phyloP scores from a whole-genome alignment of 768 basidiomycete genomes.

The Lyophyllum atratum region DNA sequence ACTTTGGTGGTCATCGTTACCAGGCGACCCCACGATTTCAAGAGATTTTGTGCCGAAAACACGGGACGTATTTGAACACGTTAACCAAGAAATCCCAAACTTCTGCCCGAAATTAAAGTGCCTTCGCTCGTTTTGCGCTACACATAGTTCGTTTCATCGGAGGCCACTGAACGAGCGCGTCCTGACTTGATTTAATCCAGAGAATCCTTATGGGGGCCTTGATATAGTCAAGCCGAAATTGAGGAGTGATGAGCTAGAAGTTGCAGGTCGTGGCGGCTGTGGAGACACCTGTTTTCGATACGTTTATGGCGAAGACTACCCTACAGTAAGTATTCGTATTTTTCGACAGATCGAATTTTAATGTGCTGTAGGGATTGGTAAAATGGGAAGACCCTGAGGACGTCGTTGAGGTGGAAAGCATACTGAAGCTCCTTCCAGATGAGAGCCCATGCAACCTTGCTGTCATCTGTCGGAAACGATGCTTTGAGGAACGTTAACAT shows the following conservation, averaged over 20 bases:
- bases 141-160: conserved; percentile 30
- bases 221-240: conserved; percentile 10
- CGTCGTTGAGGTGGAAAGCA: conserved; percentile 27
- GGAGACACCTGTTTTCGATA: conserved; percentile 23
- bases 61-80: conserved; percentile 29
- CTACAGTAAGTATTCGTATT: not conserved
- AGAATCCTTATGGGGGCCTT: conserved; percentile 1
- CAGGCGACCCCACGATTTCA: conserved; percentile 8
- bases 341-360: not conserved
- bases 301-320: conserved; percentile 6
- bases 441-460: conserved; percentile 52
- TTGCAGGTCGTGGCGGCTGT: conserved; percentile 10
- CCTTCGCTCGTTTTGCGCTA: conserved; percentile 36
- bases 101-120: conserved; percentile 54
- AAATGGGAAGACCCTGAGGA: conserved; percentile 29
- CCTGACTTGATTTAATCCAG: not conserved
- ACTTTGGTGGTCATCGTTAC: conserved; percentile 37
- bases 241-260: conserved; percentile 12
- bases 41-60: conserved; percentile 17
- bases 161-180: no score
- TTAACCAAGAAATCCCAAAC: conserved; percentile 29
- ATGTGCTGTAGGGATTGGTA: conserved; percentile 12
- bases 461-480: conserved; percentile 46
- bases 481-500: conserved; percentile 33
- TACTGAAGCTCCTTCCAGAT: conserved; percentile 47